Conservation (phyloP, 2,329 filamentous ascomycete species). For the Penicillium sclerotigenum region DNA sequence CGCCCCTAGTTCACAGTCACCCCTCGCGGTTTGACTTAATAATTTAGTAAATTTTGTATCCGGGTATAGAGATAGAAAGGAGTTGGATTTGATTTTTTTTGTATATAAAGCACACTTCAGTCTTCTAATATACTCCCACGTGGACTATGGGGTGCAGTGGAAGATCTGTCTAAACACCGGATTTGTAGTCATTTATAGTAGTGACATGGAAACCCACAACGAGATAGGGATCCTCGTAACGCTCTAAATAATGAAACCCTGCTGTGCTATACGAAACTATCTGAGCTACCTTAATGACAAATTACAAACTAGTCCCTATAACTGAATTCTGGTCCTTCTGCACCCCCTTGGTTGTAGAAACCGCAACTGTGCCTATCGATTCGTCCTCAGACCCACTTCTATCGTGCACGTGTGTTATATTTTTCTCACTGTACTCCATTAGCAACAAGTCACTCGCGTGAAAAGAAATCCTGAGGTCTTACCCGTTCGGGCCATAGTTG, state of each 20-base stretch:
- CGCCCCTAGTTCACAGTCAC: constrained; percentile 34
- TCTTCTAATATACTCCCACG: background rate
- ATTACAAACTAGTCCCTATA: background rate
- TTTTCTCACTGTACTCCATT: background rate
- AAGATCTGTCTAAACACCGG: background rate
- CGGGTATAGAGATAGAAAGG: background rate
- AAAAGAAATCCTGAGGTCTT: background rate
- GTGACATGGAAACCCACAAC: too few relatives aligned
- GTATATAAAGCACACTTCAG: background rate
- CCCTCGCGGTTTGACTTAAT: background rate
- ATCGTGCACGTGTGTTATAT: background rate
- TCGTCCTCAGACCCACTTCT: background rate
- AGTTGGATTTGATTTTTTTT: background rate
- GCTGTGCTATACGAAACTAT: background rate
- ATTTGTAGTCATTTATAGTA: background rate
- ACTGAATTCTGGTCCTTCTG: background rate
- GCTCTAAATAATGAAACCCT: background rate
- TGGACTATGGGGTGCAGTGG: background rate
- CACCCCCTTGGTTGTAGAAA: background rate
- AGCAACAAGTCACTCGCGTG: background rate
- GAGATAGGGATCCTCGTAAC: background rate
- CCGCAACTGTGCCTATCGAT: background rate
- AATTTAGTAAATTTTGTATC: background rate
- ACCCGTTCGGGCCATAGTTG: background rate
- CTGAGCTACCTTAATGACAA: background rate